Base-by-base conservation (phyloP, 1,284 basidiomycete species). In the Leccinum solheimii region DNA sequence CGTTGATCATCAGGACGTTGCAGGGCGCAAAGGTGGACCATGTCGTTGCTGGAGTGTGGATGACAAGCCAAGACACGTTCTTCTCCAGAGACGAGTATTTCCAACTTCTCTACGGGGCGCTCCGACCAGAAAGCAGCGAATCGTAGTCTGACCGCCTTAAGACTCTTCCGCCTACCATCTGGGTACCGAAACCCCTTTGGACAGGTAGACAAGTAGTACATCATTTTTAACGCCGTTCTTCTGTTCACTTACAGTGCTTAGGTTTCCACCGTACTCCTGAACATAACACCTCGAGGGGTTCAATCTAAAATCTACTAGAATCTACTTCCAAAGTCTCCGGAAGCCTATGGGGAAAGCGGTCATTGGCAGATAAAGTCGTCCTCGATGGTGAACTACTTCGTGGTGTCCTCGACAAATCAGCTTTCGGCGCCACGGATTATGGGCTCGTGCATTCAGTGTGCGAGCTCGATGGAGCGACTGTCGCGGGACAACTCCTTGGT, bases 361-460 rank as follows among this genome's bases (percentile, higher is more conserved):
- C 89, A 8, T 81, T 81, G 62, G 97, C 99, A 75, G 94, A 94
- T 69, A 86, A 89, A 59, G 93, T 98, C 52, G 79, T 97, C 60
- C 83, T 93, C 79, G 91, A 97, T 70, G 97, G 97, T 54, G 94
- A 99, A 74, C 85, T 99, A 5, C 83, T 99, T 43, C 88, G 90
- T 68, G 92, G 97, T 98, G 85, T 98, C 40, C 84, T 99, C 64
- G 97, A 99, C 81, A 99, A 99, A 79, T 92, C 95, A 16, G 94
- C 97, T 56, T 97, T 98, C 74, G 97, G 97, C 74, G 97, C 97
- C 19, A 91, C 93, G 0, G 92, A 97, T 9, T 99, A 92, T 74
- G 97, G 97, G 77, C 85, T 99, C 49, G 94, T 99, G 16, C 97
- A 99, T 76, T 97, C 97, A 1, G 91, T 97, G n/a, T 95, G 97